Percentiles rank a stretch among this genome's conserved stretches.
Conservation (phyloP, 306 rosid genomes). For the Rosa lucieae region DNA sequence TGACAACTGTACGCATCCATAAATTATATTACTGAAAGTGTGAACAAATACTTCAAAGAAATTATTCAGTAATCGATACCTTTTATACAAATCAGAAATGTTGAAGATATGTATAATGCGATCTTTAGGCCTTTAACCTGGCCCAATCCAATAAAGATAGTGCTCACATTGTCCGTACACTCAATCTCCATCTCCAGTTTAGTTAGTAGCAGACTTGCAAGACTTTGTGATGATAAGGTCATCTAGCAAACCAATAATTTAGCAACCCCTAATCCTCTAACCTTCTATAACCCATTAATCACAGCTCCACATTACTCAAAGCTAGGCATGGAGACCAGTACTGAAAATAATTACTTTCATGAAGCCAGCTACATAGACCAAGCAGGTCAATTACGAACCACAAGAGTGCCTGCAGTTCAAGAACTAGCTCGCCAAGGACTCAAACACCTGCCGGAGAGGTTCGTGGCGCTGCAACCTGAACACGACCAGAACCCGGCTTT, state of each 20-base stretch:
- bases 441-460: slow-evolving; percentile 4
- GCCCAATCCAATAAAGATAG: too few species aligned
- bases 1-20: too few species aligned
- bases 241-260: not conserved
- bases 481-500: not conserved
- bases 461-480: not conserved
- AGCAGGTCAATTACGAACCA: slow-evolving; percentile 9
- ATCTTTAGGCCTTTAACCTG: too few species aligned
- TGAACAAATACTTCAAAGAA: too few species aligned
- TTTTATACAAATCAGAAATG: too few species aligned
- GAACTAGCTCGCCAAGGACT: slow-evolving; percentile 2
- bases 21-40: too few species aligned
- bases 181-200: not conserved
- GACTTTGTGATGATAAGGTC: not conserved
- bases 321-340: not conserved
- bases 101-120: too few species aligned
- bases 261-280: not conserved
- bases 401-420: slow-evolving; percentile 11
- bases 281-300: not conserved
- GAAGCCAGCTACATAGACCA: slow-evolving; percentile 16
- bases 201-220: not conserved
- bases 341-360: not conserved
- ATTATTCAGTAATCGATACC: too few species aligned
- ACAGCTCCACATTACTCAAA: not conserved
- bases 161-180: too few species aligned